Evolutionary conservation across 495 filamentous ascomycete genomes (phyloP).

Genomic region (Recurvomyces mirabilis): DNA sequence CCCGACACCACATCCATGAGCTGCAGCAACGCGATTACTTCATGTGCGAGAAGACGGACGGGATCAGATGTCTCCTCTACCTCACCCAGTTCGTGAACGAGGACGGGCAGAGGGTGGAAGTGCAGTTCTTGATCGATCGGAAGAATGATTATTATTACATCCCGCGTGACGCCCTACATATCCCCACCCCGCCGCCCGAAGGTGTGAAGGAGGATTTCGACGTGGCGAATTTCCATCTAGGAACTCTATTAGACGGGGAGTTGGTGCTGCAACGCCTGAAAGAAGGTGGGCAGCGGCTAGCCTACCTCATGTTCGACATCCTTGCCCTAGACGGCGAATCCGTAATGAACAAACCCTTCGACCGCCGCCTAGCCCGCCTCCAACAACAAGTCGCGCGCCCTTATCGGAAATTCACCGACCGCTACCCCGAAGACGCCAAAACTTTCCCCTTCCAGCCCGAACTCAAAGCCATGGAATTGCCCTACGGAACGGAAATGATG

Average conservation of each 20-base stretch:
- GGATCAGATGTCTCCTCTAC: slow-evolving; percentile 88
- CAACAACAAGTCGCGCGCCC: slow-evolving; percentile 66
- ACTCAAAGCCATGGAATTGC: slow-evolving; percentile 76
- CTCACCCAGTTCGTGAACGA: slow-evolving; percentile 45
- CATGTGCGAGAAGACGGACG: slow-evolving; percentile 96
- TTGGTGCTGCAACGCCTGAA: slow-evolving; percentile 65
- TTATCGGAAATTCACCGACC: slow-evolving; percentile 55
- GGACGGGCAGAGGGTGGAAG: slow-evolving; percentile 35
- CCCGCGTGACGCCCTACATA: slow-evolving; percentile 52
- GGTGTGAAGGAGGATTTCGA: neutral
- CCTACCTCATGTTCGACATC: slow-evolving; percentile 88
- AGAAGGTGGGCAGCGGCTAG: slow-evolving; percentile 53
- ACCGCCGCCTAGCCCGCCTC: slow-evolving; percentile 83
- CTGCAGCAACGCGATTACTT: slow-evolving; percentile 80
- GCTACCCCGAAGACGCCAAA: slow-evolving; percentile 54
- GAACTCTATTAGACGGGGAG: slow-evolving; percentile 86
- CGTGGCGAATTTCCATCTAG: slow-evolving; percentile 50
- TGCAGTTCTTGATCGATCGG: slow-evolving; percentile 83
- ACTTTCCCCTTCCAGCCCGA: slow-evolving; percentile 70
- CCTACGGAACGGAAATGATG: slow-evolving; percentile 83
- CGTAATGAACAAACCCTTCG: slow-evolving; percentile 65
- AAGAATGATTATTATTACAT: slow-evolving; percentile 91
- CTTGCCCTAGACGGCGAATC: slow-evolving; percentile 66
- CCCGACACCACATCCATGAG: slow-evolving; percentile 62
- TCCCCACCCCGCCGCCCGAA: slow-evolving; percentile 40